Evolutionary conservation across 768 basidiomycete species (phyloP).

Genomic region (Boletus edulis): DNA sequence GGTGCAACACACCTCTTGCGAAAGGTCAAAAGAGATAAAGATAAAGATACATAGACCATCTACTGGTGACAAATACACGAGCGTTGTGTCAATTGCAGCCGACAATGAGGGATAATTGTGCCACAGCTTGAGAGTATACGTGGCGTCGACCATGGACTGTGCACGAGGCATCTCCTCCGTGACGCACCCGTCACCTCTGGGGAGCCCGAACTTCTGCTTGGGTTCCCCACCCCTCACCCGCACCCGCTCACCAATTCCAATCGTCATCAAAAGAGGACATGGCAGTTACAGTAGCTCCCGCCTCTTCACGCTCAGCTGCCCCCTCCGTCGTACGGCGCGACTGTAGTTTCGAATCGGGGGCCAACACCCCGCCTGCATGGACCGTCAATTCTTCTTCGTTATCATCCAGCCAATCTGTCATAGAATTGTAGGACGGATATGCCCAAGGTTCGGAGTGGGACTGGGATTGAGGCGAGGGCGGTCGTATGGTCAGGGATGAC

Average conservation of each 20-base stretch:
- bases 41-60: too few relatives aligned
- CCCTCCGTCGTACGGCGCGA: neutral
- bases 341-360: constrained; percentile 30
- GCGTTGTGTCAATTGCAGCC: too few relatives aligned
- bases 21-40: too few relatives aligned
- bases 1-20: too few relatives aligned
- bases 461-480: constrained; percentile 4
- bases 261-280: constrained; percentile 39
- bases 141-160: too few relatives aligned
- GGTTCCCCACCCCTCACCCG: neutral
- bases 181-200: too few relatives aligned
- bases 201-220: too few relatives aligned
- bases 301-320: too few relatives aligned
- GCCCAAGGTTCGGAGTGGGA: neutral
- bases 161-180: too few relatives aligned
- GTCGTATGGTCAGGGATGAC: neutral
- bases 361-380: constrained; percentile 17
- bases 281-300: neutral
- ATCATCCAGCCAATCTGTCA: constrained; percentile 33
- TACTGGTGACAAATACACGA: too few relatives aligned
- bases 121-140: too few relatives aligned
- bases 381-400: constrained; percentile 36
- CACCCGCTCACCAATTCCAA: constrained; percentile 57
- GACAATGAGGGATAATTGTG: too few relatives aligned
- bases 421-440: constrained; percentile 15